Evolutionary conservation across 768 basidiomycete species (phyloP), one percentile per base, ranked within the genome.

Genomic region (Phanerochaete carnosa): DNA sequence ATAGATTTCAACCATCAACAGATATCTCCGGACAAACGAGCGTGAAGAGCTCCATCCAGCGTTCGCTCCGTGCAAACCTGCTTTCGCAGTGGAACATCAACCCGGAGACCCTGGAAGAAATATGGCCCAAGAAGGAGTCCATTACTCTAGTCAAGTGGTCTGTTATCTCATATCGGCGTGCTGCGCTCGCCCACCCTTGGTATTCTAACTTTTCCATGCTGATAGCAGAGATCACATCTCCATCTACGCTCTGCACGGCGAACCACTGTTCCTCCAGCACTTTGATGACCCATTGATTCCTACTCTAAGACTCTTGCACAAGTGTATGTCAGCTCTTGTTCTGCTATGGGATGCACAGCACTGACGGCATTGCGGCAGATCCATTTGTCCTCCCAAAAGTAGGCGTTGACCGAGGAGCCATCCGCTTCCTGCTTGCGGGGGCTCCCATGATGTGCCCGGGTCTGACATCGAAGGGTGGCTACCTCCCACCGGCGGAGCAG

Each of bases 111-210:
- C 77, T 98, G 30, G 97, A 99, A 70, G 83, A 83, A 67, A 83
- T 99, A 55, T 99, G 97, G 97, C 94, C 95, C 2, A 99, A 98
- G 90, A 99, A 98, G 80, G 96, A 98, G 79, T 82, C 88, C 2
- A 79, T 98, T 50, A 88, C 90, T 4, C 89, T 91, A 68, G 92
- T 95, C 62, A 98, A 98, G 80, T 98, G 97, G 96, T 95, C 74
- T 65, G 83, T 80, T 19, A 46, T 39, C 58, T 29, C 28, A 55
- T 52, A 23, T n/a, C 46, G 25, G 49, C 28, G 26, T n/a, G 28
- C 45, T 37, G 13, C 4, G 54, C 25, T 2, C 33, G 25, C 52
- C 22, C 26, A 16, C 33, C 33, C 35, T 28, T 35, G 35, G 43
- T 54, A 22, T 33, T 53, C 57, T 33, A 50, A 59, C 43, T 29